Percentiles rank a stretch among this genome's conserved stretches.
Conservation (phyloP, 1,139 yeast species). For the Lodderomyces margitis region DNA sequence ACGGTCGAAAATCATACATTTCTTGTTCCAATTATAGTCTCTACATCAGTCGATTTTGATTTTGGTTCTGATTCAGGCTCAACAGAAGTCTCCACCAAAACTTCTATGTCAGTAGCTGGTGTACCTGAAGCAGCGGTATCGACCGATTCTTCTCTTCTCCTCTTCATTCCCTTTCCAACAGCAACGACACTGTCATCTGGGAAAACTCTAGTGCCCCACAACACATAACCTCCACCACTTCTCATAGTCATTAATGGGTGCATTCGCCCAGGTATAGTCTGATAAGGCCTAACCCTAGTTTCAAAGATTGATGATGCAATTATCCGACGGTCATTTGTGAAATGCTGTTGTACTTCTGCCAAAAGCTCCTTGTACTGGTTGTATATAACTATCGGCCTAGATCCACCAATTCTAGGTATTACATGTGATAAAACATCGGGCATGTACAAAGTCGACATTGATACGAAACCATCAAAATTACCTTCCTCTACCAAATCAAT, state of each 20-base stretch:
- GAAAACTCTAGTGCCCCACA: conserved; percentile 76
- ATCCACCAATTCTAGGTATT: conserved; percentile 73
- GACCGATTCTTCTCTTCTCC: conserved; percentile 23
- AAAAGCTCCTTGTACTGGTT: conserved; percentile 78
- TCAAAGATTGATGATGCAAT: conserved; percentile 84
- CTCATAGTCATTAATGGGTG: conserved; percentile 95
- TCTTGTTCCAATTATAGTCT: not conserved
- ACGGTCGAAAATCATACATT: no score
- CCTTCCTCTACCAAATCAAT: conserved; percentile 50
- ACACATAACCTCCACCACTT: conserved; percentile 87
- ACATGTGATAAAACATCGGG: conserved; percentile 62
- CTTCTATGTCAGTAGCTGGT: conserved; percentile 5
- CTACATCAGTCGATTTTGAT: not conserved
- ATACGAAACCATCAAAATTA: conserved; percentile 73
- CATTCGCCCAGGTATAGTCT: conserved; percentile 88
- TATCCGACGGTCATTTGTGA: conserved; percentile 64
- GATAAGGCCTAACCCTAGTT: conserved; percentile 81
- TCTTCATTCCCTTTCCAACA: conserved; percentile 52
- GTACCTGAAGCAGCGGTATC: conserved; percentile 5
- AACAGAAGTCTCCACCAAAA: not conserved
- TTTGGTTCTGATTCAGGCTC: conserved; percentile 1
- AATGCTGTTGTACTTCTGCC: conserved; percentile 66
- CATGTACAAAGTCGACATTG: conserved; percentile 71
- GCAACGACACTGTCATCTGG: conserved; percentile 63
- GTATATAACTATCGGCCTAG: conserved; percentile 82